A percentile compares a stretch with the other conserved stretches of the same genome.
phyloP scores from a whole-genome alignment of 2,329 filamentous ascomycete species.

The Botrytis deweyae region DNA sequence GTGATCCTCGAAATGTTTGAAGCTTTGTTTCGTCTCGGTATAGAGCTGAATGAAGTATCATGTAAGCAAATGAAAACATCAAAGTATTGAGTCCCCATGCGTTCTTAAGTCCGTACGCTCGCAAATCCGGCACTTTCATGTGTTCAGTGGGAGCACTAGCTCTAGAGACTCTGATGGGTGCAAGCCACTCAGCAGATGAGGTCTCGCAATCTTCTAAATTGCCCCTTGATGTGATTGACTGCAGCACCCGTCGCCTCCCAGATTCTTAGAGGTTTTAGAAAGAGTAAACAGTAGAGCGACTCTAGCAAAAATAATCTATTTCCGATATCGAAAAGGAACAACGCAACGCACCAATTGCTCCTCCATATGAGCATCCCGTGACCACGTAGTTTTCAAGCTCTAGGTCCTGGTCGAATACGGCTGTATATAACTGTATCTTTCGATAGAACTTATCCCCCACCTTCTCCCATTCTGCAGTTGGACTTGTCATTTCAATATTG shows the following conservation, averaged over 20 bases:
- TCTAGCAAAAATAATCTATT: not conserved
- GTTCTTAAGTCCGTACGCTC: not conserved
- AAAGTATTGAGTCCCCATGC: not conserved
- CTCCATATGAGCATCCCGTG: constrained; percentile 87
- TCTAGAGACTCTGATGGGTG: not conserved
- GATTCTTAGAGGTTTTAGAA: not conserved
- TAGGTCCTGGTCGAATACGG: constrained; percentile 87
- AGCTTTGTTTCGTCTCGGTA: constrained; percentile 87
- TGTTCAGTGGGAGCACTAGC: not conserved
- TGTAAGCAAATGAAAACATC: constrained; percentile 3
- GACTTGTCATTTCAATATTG: constrained; percentile 36
- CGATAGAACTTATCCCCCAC: constrained; percentile 94
- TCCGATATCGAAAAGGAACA: constrained; percentile 14
- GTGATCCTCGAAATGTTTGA: constrained; percentile 70
- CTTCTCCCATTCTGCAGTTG: constrained; percentile 80
- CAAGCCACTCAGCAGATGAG: not conserved
- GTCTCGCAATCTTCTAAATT: not conserved
- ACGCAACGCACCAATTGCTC: constrained; percentile 73
- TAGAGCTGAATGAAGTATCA: constrained; percentile 58
- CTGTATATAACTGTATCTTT: constrained; percentile 89
- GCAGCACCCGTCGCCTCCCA: not conserved
- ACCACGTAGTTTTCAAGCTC: constrained; percentile 95
- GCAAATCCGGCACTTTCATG: not conserved
- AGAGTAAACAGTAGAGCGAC: not conserved
- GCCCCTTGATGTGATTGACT: not conserved